These are phyloP conservation scores for Sarocladiaceae sp. DNA, from an alignment of 2,329 filamentous ascomycete genomes.

Conservation along the genomic window DNA sequence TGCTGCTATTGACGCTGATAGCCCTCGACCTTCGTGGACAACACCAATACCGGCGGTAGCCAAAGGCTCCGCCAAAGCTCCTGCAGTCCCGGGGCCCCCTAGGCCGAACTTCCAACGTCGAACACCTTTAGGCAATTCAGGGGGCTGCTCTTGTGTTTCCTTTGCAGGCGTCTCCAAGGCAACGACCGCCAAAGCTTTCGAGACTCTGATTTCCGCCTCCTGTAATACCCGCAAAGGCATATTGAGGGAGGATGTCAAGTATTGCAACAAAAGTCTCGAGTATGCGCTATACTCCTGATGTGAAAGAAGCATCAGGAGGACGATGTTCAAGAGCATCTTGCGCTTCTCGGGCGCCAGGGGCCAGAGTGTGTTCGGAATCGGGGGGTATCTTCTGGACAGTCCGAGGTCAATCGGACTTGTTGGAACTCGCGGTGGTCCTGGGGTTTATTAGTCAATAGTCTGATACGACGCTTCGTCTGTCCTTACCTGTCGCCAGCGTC, in stretches of 20 bases:
- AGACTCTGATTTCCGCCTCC: constrained; percentile 71
- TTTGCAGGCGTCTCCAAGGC: constrained; percentile 44
- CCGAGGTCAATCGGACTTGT: constrained; percentile 40
- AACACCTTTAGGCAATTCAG: constrained; percentile 53
- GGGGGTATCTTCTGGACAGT: constrained; percentile 49
- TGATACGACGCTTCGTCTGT: neutral
- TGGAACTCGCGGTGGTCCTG: constrained; percentile 36
- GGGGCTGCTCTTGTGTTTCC: neutral
- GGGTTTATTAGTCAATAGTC: constrained; percentile 14
- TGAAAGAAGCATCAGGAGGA: constrained; percentile 69
- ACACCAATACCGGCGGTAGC: constrained; percentile 75
- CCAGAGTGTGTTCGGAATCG: constrained; percentile 57
- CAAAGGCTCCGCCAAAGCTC: constrained; percentile 72
- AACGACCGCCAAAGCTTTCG: constrained; percentile 68
- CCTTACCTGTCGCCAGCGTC: constrained; percentile 10
- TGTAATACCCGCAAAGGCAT: constrained; percentile 61
- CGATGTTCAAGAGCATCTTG: constrained; percentile 64
- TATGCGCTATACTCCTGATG: constrained; percentile 74
- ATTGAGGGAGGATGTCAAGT: constrained; percentile 67
- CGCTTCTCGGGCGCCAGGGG: constrained; percentile 57
- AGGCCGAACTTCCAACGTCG: constrained; percentile 69
- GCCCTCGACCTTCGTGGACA: constrained; percentile 70
- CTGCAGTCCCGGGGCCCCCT: constrained; percentile 49
- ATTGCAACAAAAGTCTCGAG: constrained; percentile 66
- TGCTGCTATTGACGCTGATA: constrained; percentile 70